Base-by-base conservation (phyloP, 768 basidiomycete genomes). In the Rhodotorula kratochvilovae region DNA sequence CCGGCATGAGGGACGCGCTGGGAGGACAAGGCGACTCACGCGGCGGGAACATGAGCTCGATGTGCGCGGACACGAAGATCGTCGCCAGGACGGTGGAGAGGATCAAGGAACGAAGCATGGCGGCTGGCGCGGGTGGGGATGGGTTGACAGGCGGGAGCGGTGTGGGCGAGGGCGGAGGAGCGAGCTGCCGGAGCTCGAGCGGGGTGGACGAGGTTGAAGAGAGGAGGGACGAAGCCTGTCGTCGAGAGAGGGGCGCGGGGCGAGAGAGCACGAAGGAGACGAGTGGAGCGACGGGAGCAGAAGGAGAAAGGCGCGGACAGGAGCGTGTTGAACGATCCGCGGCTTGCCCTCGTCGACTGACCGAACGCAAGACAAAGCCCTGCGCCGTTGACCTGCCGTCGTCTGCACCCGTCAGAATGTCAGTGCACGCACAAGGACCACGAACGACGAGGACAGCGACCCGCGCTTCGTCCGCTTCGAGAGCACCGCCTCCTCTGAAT, bases 11-110 rank as follows among this genome's bases (percentile, higher is more conserved):
- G 23, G 12, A 16, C 23, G 36, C 35, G 33, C 48, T 25, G 33
- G 53, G 43, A 54, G 27, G 33, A n/a, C 6, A 25, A n/a, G 55
- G n/a, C 12, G n/a, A 59, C 70, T 43, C 25, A 71, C 70, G 70
- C 2, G 57, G 66, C 25, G 70, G 70, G 62, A 53, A 71, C 21
- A 46, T 33, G 3, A 71, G 61, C 33, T 67, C 50, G 16, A 71
- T 56, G 57, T 71, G 70, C 1, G 70, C 70, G 0, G 8, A 33
- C 19, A 29, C 70, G 31, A 63, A 51, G 4, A 17, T 23, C 31
- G 39, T 65, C 15, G 60, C 48, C 48, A 71, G 58, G 42, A 53
- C 33, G 33, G 63, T 17, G 12, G 31, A 23, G 23, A 48, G 25
- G 35, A 46, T 8, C 43, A 50, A 36, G 25, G 56, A 54, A 19